Base-by-base conservation (phyloP, 345 rosid species). In the Pistacia atlantica region DNA sequence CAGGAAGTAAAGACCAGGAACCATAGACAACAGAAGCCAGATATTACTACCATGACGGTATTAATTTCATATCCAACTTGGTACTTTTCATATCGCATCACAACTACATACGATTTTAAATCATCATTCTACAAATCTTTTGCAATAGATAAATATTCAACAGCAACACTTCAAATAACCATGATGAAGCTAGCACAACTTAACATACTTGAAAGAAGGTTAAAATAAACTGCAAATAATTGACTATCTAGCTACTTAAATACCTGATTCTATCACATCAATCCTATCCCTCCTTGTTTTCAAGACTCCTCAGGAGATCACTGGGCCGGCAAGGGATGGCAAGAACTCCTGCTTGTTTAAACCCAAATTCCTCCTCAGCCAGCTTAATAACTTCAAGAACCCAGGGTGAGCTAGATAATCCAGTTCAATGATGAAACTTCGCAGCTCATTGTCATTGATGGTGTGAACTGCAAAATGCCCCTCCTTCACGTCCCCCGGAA, bases 291-390 rank as follows among this genome's bases (percentile, higher is more conserved):
- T 52, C 48, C 52, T 9, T 10, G 42, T 70, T 61, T 42, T 69
- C 72, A 65, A 74, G 69, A 74, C 74, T 72, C 35, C 64, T 56
- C 8, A 46, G 76, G 42, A 77, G 65, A 61, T 69, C 81, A 38
- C 20, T 45, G 4, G 78, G 62, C 37, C 68, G 45, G 11, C 81
- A 74, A 58, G 84, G 76, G 33, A 77, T 74, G 45, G 62, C 67
- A 58, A 77, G 81, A 25, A 70, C 81, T 31, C 81, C 78, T 8
- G 22, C 59, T 20, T 77, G 81, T 51, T 62, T n/a, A 46, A 72
- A 74, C 9, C 81, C 78, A 48, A 56, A 81, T 74, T 77, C 84
- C 67, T 77, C 81, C 37, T 62, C 69, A 2, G 81, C 81, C 56
- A 3, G 75, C 55, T 64, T 31, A 81, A 35, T 66, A 77, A 62